A percentile compares a stretch with the other conserved stretches of the same genome.
Conservation (phyloP, 805 yeast species). For the Scheffersomyces coipomensis region DNA sequence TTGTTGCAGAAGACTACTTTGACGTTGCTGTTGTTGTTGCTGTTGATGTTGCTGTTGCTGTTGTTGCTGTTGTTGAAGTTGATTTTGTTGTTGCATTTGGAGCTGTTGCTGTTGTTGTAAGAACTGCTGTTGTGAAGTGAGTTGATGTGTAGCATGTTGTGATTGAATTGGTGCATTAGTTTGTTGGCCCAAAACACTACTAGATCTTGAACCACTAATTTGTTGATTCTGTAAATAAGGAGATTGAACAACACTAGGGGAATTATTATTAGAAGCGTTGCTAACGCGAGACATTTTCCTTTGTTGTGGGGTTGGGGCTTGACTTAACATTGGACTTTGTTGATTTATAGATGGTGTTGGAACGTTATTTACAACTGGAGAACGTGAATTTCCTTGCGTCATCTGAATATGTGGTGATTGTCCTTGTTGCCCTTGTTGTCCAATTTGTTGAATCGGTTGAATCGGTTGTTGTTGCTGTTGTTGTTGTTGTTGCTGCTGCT, state of each 20-base stretch:
- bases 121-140: slow-evolving; percentile 5
- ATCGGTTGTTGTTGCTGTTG: slow-evolving; percentile 12
- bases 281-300: slow-evolving; percentile 26
- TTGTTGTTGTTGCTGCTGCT: slow-evolving; percentile 13
- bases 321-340: slow-evolving; percentile 29
- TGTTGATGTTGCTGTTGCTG: slow-evolving; percentile 3
- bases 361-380: slow-evolving; percentile 7
- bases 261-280: slow-evolving; percentile 23
- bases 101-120: slow-evolving; percentile 6
- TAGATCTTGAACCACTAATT: slow-evolving; percentile 13
- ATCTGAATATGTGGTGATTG: slow-evolving; percentile 7
- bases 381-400: slow-evolving; percentile 3
- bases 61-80: neutral
- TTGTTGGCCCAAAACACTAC: slow-evolving; percentile 10
- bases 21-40: slow-evolving; percentile 3
- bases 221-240: slow-evolving; percentile 23
- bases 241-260: slow-evolving; percentile 30
- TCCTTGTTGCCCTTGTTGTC: slow-evolving; percentile 4
- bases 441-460: slow-evolving; percentile 7
- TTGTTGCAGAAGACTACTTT: neutral
- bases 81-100: slow-evolving; percentile 6
- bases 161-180: slow-evolving; percentile 5
- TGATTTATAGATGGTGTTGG: slow-evolving; percentile 26
- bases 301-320: slow-evolving; percentile 26
- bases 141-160: slow-evolving; percentile 7